Evolutionary conservation across 257 asterid species (phyloP), one percentile per base, ranked within the genome.

Genomic region (Mitragyna speciosa): DNA sequence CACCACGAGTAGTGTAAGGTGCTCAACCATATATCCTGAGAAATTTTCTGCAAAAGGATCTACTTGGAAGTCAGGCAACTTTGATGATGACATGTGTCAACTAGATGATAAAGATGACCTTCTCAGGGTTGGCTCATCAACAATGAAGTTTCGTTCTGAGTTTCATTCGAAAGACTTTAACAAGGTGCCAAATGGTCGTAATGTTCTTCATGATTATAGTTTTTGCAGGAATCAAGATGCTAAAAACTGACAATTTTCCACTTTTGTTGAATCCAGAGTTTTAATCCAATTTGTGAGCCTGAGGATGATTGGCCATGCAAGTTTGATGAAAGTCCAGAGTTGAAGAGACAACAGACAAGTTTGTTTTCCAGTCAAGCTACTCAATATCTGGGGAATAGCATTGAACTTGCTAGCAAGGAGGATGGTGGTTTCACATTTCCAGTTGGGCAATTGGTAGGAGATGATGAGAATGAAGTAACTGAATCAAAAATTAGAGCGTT

Each of bases 281-380:
- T 91, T 76, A 94, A 96, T 88, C 98, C 97, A 30, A 89, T 96
- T 92, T 83, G 89, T 73, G 99, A 93, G 78, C 98, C 99, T 52
- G 88, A 84, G 83, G 95, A 91, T 84, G 91, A 91, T 82, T 91
- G 93, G 98, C 76, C 82, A 19, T 88, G 90, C 92, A 91, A 91
- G 87, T 91, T 90, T 80, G 96, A 89, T 85, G 95, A 76, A 88
- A 94, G 91, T 81, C 93, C 93, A 6, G 95, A 86, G 79, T 79
- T 89, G 87, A 81, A 80, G 49, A 85, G 80, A 84, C 88, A 90
- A 49, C 79, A 82, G 83, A 81, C 76, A 43, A 86, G 76, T 82
- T 78, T 87, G 72, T 87, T 85, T 76, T 82, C 87, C 43, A 78
- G 78, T 84, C 92, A 88, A 84, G 85, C 70, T 81, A 79, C 49